Base-by-base conservation (phyloP, 1,284 basidiomycete genomes). In the Cryptococcus amylolentus region DNA sequence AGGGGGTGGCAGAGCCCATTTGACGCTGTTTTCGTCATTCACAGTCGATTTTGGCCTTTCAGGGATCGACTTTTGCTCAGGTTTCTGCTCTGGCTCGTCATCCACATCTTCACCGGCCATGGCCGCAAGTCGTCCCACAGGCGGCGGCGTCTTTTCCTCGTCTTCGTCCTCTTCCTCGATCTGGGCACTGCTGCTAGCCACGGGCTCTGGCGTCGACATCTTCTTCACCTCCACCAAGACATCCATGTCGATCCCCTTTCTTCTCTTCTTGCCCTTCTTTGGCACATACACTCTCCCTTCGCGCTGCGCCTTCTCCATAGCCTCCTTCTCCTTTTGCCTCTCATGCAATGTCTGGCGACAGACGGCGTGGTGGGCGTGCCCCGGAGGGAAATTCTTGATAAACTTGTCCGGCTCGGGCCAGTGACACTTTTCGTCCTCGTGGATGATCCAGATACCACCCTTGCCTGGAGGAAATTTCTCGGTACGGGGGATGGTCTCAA, bases 401-500 rank as follows among this genome's bases (percentile, higher is more conserved):
- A 76, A 76, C 60, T 73, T 73, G 64, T 71, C 68, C 47, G 71
- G 70, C 2, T 68, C 62, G 4, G 70, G 72, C 71, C 70, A 77
- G 54, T 73, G 69, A 51, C 68, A 66, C 60, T 72, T 75, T 59
- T 72, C 75, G 12, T 67, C 69, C 23, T 72, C 71, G 38, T 73
- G 70, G 35, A 79, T 77, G 49, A 77, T 70, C 77, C 77, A 78
- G 50, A 77, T 75, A 18, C 73, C 73, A 12, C 77, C 77, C 45
- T 78, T 78, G 16, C 77, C 77, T 1, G 73, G 68, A 3, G 75
- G 73, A 52, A 72, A 69, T 28, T 65, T 65, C 48, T 76, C 72
- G 0, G 72, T 72, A n/a, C 76, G 57, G 12, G 74, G 68, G 14
- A 83, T 81, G 50, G 84, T 84, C 55, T 81, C 77, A 74, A 95